Evolutionary conservation across 257 asterid species (phyloP), one percentile per base, ranked within the genome.

Genomic region (Haberlea rhodopensis): DNA sequence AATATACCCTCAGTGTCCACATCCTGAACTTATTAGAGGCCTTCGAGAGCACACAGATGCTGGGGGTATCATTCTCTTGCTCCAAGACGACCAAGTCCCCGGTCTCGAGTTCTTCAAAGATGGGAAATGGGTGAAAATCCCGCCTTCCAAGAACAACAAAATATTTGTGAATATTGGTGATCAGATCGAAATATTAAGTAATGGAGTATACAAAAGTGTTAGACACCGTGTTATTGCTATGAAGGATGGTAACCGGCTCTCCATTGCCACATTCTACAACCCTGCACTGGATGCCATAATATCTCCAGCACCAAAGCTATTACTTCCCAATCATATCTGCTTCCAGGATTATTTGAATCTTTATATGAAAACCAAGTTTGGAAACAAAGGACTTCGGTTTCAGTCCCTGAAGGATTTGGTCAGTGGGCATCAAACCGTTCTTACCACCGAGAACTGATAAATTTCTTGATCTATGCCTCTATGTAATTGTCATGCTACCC

Each of bases 21-120:
- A 27, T 29, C 89, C 97, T 3, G 89, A 85, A 51, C 82, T 73
- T 5, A 82, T 87, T 29, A 78, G 94, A 67, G 97, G 97, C 26
- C 95, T 90, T 15, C 80, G 97, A 2, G 97, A 90, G 69, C 97
- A 90, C 66, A 84, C 97, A 2, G 97, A 90, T 70, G 97, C 97
- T 9, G 97, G 97, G 0, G 97, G 97, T 0, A 85, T 87, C 71
- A 85, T 90, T 65, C 89, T 90, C 65, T 62, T 90, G 73, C 95
- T 87, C 75, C 97, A 90, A 68, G 97, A 90, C 54, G 95, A 87
- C 40, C 78, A 84, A 78, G 91, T 90, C 63, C 95, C 95, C 0
- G 97, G 97, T 32, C 95, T 90, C 1, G 87, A 90, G 67, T 90
- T 90, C 72, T 80, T 75, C 72, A 87, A 78, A 78, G 95, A 86